phyloP scores from a whole-genome alignment of 192 early-diverging fungal genomes.

The Backusella luteola region DNA sequence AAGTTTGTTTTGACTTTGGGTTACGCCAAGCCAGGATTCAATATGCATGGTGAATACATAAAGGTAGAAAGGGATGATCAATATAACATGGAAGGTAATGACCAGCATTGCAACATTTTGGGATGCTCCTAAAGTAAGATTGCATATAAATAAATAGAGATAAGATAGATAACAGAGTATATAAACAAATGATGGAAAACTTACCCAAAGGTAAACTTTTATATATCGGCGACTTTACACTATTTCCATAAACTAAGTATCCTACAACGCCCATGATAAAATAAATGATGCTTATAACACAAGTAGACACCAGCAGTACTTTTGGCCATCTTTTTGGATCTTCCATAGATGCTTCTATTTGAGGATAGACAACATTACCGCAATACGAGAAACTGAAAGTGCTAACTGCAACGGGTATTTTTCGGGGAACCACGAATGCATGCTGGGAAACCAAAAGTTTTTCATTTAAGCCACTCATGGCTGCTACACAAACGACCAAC shows the following conservation, averaged over 20 bases:
- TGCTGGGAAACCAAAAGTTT: slow-evolving; percentile 34
- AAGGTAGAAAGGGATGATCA: slow-evolving; percentile 73
- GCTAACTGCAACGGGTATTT: slow-evolving; percentile 74
- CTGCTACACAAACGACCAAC: slow-evolving; percentile 61
- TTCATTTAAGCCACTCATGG: slow-evolving; percentile 48
- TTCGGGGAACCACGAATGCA: slow-evolving; percentile 44
- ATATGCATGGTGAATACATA: slow-evolving; percentile 72
- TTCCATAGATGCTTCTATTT: slow-evolving; percentile 79
- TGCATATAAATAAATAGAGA: background rate
- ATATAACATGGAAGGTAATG: slow-evolving; percentile 76
- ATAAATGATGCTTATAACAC: slow-evolving; percentile 68
- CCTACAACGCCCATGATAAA: slow-evolving; percentile 64
- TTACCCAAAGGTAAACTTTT: slow-evolving; percentile 64
- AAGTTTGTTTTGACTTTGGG: background rate
- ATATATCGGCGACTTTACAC: slow-evolving; percentile 66
- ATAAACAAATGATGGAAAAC: slow-evolving; percentile 26
- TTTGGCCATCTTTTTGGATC: slow-evolving; percentile 67
- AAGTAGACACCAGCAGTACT: slow-evolving; percentile 61
- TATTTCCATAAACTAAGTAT: slow-evolving; percentile 71
- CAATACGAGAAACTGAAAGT: slow-evolving; percentile 81
- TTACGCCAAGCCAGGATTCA: slow-evolving; percentile 53
- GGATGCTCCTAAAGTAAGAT: slow-evolving; percentile 36
- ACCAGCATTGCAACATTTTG: slow-evolving; percentile 63
- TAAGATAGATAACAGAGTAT: slow-evolving; percentile 42
- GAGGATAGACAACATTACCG: slow-evolving; percentile 80